A percentile compares a stretch with the other conserved stretches of the same genome.
phyloP scores from a whole-genome alignment of 148 eudicot genomes.

The Rhododendron ferrugineum region DNA sequence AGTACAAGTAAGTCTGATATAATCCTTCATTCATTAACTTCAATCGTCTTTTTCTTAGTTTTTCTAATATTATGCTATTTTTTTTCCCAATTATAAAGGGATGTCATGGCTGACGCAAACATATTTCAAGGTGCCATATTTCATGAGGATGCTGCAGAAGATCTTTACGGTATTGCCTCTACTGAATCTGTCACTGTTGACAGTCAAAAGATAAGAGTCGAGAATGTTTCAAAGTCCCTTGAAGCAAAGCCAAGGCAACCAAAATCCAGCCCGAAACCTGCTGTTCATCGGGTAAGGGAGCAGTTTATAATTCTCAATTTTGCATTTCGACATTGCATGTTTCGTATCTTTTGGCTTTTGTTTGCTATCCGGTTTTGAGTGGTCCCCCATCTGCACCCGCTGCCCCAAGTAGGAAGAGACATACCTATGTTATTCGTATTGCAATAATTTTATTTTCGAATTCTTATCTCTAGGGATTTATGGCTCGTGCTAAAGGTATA shows the following conservation, averaged over 20 bases:
- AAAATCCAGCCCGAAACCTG: slow-evolving; percentile 60
- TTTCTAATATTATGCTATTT: slow-evolving; percentile 10
- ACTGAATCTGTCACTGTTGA: slow-evolving; percentile 38
- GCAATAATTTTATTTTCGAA: background rate
- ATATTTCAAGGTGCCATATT: slow-evolving; percentile 98
- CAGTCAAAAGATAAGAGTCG: slow-evolving; percentile 33
- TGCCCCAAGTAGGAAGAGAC: background rate
- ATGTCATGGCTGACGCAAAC: slow-evolving; percentile 91
- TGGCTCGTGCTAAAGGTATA: slow-evolving; percentile 99
- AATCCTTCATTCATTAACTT: background rate
- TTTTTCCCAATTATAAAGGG: slow-evolving; percentile 44
- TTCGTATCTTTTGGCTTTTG: slow-evolving; percentile 1
- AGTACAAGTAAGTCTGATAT: slow-evolving; percentile 70
- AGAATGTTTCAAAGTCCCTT: slow-evolving; percentile 34
- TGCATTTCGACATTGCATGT: slow-evolving; percentile 6
- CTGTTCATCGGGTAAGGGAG: slow-evolving; percentile 84
- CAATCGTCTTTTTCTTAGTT: background rate
- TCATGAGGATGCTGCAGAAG: slow-evolving; percentile 64
- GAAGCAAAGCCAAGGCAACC: slow-evolving; percentile 60
- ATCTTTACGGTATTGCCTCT: slow-evolving; percentile 36
- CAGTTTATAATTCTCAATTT: slow-evolving; percentile 4
- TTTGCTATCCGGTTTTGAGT: slow-evolving; percentile 3
- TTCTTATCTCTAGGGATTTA: slow-evolving; percentile 65
- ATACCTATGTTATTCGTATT: background rate
- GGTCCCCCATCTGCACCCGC: background rate